Evolutionary conservation across 75 land plant species (phyloP).

Genomic region (Pinus albicaulis): DNA sequence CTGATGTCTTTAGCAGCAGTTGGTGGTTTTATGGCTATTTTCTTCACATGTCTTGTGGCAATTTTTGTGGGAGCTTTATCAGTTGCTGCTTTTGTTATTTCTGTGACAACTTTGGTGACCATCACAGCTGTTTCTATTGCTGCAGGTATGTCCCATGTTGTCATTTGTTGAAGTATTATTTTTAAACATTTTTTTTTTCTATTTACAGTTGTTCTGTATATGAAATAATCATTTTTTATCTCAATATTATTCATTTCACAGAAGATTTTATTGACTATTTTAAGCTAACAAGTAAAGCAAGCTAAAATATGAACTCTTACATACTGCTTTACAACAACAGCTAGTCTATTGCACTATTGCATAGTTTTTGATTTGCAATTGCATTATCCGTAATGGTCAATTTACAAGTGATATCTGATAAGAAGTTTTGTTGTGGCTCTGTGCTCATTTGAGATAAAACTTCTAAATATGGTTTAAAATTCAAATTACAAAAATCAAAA

Average conservation of each 20-base stretch:
- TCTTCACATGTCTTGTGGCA: slow-evolving; percentile 64
- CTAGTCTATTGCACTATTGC: neutral
- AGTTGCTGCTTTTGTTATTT: slow-evolving; percentile 57
- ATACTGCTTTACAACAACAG: neutral
- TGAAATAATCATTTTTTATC: neutral
- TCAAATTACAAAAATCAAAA: no score
- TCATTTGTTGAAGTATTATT: neutral
- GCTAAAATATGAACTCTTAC: neutral
- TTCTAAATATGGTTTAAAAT: neutral
- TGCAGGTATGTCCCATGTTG: slow-evolving; percentile 48
- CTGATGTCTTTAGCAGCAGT: slow-evolving; percentile 79
- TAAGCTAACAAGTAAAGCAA: neutral
- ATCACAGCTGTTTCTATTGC: slow-evolving; percentile 60
- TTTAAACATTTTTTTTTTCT: no score
- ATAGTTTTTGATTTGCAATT: neutral
- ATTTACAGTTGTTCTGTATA: neutral
- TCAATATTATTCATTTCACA: neutral
- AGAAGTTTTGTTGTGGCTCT: neutral
- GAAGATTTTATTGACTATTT: neutral
- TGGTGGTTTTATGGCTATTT: slow-evolving; percentile 84
- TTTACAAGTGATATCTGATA: neutral
- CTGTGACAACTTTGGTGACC: slow-evolving; percentile 53
- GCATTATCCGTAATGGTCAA: neutral
- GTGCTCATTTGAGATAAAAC: neutral
- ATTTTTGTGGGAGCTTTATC: slow-evolving; percentile 75